phyloP scores from a whole-genome alignment of 352 stramenopile genomes.

The Pythium dissimile region DNA sequence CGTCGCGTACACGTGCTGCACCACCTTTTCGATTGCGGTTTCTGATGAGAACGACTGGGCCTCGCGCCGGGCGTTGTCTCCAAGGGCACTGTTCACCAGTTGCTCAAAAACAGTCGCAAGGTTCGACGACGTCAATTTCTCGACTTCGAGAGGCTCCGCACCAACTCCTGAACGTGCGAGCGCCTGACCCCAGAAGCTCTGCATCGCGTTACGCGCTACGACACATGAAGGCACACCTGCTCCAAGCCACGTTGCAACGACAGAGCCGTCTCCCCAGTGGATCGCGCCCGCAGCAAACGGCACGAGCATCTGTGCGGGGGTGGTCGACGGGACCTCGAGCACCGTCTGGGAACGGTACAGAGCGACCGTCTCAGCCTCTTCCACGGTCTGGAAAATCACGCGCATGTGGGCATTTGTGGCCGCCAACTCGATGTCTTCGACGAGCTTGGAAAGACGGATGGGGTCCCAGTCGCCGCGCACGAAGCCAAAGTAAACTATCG shows the following conservation, averaged over 20 bases:
- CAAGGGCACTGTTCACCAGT: slow-evolving; percentile 31
- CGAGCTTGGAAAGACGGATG: slow-evolving; percentile 31
- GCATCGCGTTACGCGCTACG: slow-evolving; percentile 31
- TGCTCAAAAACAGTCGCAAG: slow-evolving; percentile 38
- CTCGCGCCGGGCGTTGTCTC: slow-evolving; percentile 36
- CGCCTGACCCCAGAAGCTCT: slow-evolving; percentile 55
- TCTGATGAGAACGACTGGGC: slow-evolving; percentile 35
- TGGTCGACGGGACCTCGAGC: slow-evolving; percentile 45
- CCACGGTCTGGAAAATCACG: slow-evolving; percentile 58
- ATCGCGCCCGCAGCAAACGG: slow-evolving; percentile 32
- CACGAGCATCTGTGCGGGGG: slow-evolving; percentile 37
- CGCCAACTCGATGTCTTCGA: slow-evolving; percentile 43
- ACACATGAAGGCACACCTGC: slow-evolving; percentile 50
- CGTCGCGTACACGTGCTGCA: slow-evolving; percentile 59
- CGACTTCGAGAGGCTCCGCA: slow-evolving; percentile 33
- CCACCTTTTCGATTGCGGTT: slow-evolving; percentile 40
- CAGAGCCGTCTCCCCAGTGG: slow-evolving; percentile 58
- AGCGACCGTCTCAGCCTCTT: slow-evolving; percentile 25
- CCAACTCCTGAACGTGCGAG: slow-evolving; percentile 40
- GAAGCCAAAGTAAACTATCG: slow-evolving; percentile 52
- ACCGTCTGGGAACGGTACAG: slow-evolving; percentile 33
- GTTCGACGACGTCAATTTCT: slow-evolving; percentile 33
- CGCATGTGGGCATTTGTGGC: slow-evolving; percentile 32
- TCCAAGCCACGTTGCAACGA: slow-evolving; percentile 44
- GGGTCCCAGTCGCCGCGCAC: slow-evolving; percentile 44